These are phyloP conservation scores for Halophytophthora polymorphica DNA, from an alignment of 352 stramenopile genomes.

Conservation along the genomic window DNA sequence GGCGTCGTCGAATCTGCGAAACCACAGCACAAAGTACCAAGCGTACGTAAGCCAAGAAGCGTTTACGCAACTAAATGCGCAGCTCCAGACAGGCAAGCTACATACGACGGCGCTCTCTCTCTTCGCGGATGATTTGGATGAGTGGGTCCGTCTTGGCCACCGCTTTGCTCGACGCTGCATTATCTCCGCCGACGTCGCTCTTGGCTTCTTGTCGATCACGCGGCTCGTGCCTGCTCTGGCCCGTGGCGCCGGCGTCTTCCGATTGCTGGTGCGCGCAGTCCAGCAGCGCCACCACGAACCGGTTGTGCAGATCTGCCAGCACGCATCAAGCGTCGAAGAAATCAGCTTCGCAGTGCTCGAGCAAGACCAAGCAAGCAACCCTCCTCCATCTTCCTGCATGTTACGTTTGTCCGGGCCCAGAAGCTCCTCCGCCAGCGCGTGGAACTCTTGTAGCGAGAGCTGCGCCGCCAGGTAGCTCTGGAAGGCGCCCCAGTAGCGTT, in stretches of 20 bases:
- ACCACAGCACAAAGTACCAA: slow-evolving; percentile 15
- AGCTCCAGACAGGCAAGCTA: neutral
- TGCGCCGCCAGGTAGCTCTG: slow-evolving; percentile 54
- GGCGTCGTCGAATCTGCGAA: slow-evolving; percentile 16
- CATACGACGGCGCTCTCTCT: slow-evolving; percentile 19
- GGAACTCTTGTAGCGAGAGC: slow-evolving; percentile 56
- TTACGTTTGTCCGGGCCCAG: slow-evolving; percentile 49
- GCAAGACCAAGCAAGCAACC: neutral
- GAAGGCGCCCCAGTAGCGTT: slow-evolving; percentile 56
- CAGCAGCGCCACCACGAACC: slow-evolving; percentile 54
- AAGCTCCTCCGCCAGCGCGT: slow-evolving; percentile 38
- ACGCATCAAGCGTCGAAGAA: neutral
- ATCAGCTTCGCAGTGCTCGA: slow-evolving; percentile 1
- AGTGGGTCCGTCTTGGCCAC: slow-evolving; percentile 8
- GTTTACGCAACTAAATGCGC: neutral
- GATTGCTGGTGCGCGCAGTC: slow-evolving; percentile 26
- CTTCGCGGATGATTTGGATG: slow-evolving; percentile 24
- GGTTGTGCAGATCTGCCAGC: slow-evolving; percentile 50
- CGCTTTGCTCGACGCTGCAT: slow-evolving; percentile 1
- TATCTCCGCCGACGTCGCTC: slow-evolving; percentile 6
- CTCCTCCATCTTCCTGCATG: neutral
- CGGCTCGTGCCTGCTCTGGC: slow-evolving; percentile 4
- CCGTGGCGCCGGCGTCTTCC: slow-evolving; percentile 6
- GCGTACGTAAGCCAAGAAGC: slow-evolving; percentile 3
- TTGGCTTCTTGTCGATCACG: slow-evolving; percentile 5